A percentile compares a stretch with the other conserved stretches of the same genome.
Evolutionary conservation across 2,329 filamentous ascomycete genomes (phyloP).

Genomic region (Albophoma yamanashiensis): DNA sequence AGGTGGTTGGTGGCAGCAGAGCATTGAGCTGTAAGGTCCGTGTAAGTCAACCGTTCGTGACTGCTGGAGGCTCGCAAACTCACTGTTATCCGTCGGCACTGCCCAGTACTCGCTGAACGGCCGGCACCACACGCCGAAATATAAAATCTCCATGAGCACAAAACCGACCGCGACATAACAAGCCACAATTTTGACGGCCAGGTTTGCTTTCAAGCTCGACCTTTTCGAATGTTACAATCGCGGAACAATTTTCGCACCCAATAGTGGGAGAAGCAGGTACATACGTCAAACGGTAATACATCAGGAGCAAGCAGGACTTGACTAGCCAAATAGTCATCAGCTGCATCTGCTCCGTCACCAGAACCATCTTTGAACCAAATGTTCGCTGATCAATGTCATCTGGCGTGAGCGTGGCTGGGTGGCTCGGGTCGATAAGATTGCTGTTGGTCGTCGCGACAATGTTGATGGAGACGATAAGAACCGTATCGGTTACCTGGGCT

Average conservation of each 20-base stretch:
- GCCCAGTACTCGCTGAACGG: conserved; percentile 48
- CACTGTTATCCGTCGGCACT: conserved; percentile 39
- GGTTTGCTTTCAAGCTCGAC: conserved; percentile 32
- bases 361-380: conserved; percentile 49
- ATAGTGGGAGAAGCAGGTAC: conserved; percentile 7
- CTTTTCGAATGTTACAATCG: conserved; percentile 12
- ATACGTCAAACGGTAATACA: conserved; percentile 45
- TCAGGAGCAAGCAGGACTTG: conserved; percentile 45
- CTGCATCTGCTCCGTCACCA: conserved; percentile 53
- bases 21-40: conserved; percentile 37
- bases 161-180: conserved; percentile 35
- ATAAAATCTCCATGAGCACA: conserved; percentile 39
- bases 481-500: conserved; percentile 34
- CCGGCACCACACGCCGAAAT: conserved; percentile 40
- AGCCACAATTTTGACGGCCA: conserved; percentile 36
- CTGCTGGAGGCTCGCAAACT: neutral
- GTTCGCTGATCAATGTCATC: conserved; percentile 28
- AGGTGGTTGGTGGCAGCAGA: conserved; percentile 45
- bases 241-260: too few species aligned
- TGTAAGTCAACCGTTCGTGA: conserved; percentile 3
- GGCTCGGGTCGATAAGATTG: conserved; percentile 44
- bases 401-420: conserved; percentile 30
- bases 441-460: conserved; percentile 44
- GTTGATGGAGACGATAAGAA: conserved; percentile 43
- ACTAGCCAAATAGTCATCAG: conserved; percentile 45